These are phyloP conservation scores for Rossbeevera mucosa DNA, from an alignment of 768 basidiomycete genomes.

Conservation along the genomic window DNA sequence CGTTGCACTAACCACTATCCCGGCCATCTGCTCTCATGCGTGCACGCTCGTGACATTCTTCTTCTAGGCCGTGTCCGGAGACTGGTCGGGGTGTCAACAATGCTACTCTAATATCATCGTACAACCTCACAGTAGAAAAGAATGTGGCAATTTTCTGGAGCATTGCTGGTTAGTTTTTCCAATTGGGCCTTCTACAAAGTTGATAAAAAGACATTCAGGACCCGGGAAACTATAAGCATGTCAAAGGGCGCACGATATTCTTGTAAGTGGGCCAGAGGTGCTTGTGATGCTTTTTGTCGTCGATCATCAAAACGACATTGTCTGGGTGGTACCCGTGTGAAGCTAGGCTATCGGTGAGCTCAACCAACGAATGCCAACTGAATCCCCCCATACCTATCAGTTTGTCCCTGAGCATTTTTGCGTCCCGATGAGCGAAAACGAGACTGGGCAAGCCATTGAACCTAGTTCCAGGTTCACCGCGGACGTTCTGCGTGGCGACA, in stretches of 20 bases:
- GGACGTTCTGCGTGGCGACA: slow-evolving; percentile 13
- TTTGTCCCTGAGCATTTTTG: slow-evolving; percentile 2
- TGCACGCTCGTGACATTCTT: slow-evolving; percentile 23
- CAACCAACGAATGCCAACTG: not conserved
- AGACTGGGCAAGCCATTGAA: slow-evolving; percentile 7
- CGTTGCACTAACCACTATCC: slow-evolving; percentile 40
- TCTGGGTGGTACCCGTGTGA: not conserved
- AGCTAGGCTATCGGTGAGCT: not conserved
- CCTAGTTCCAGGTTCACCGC: not conserved
- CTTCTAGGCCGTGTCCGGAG: slow-evolving; percentile 20
- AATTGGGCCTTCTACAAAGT: slow-evolving; percentile 35
- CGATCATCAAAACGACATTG: not conserved
- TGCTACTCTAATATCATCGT: too few species aligned
- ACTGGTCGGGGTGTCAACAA: not conserved
- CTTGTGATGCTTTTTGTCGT: not conserved
- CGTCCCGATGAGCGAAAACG: slow-evolving; percentile 19
- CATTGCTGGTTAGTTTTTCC: slow-evolving; percentile 37
- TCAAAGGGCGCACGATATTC: not conserved
- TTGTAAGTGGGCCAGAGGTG: not conserved
- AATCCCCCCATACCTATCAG: slow-evolving; percentile 14
- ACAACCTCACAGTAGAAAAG: slow-evolving; percentile 50
- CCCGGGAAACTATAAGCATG: not conserved
- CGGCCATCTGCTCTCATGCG: slow-evolving; percentile 41
- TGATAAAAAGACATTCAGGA: not conserved
- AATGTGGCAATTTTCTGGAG: slow-evolving; percentile 42